These are phyloP conservation scores for Hippophae rhamnoides DNA, from an alignment of 306 rosid genomes.

Conservation along the genomic window DNA sequence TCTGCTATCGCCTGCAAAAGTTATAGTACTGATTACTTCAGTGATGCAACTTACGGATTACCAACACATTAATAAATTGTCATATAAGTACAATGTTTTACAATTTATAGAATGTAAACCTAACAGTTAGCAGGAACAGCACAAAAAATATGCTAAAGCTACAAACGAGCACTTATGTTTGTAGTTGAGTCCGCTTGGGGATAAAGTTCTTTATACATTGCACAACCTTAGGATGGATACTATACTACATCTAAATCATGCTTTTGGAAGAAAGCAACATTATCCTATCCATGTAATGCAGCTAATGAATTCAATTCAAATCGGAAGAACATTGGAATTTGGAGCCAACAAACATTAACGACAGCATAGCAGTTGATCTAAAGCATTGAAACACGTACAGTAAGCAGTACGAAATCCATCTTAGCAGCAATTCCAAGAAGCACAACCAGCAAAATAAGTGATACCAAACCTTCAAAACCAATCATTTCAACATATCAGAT, in stretches of 20 bases:
- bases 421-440: conserved; percentile 51
- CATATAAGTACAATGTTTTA: no score
- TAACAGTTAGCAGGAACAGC: no score
- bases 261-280: neutral
- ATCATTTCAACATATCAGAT: neutral
- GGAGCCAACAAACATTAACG: neutral
- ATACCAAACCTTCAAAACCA: conserved; percentile 45
- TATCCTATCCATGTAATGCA: neutral
- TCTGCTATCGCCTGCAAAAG: conserved; percentile 51
- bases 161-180: no score
- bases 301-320: neutral
- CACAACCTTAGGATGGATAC: no score
- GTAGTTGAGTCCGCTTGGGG: no score
- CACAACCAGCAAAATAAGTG: conserved; percentile 51
- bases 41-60: neutral
- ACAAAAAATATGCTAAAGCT: no score
- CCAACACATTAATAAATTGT: no score
- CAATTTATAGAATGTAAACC: no score
- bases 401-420: conserved; percentile 49
- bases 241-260: no score
- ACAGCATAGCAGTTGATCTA: neutral
- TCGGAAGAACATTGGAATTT: neutral
- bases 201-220: no score
- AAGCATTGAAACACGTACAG: conserved; percentile 47
- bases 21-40: neutral